Evolutionary conservation across 306 rosid species (phyloP), one percentile per base, ranked within the genome.

Genomic region (Alnus rubra): DNA sequence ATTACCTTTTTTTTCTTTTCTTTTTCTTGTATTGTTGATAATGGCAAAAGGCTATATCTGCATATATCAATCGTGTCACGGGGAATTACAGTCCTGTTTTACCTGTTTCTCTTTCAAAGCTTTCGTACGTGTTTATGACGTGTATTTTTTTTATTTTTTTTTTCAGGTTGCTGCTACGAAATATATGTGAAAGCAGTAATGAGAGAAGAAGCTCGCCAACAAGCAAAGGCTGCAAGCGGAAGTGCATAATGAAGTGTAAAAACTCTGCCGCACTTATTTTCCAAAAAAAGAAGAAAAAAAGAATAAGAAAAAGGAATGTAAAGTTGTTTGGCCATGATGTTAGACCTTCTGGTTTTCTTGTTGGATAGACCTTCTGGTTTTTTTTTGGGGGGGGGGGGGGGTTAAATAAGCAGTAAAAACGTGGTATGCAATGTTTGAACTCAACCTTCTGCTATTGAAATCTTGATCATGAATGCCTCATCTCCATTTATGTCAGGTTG

Each of bases 121-220:
- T 72, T 79, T 80, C 74, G 63, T 48, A 28, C 80, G 58, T 39
- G 54, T 73, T 69, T 39, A n/a, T 69, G 70, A 77, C 74, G 78
- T 80, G 75, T 74, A 78, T 80, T 73, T 80, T 35, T 79, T 23
- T 23, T 23, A 0, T 62, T 75, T 90, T 80, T 77, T 80, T 33
- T 79, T 62, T 78, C 91, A 91, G 96, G 97, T 60, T 85, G 90
- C 86, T 85, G 90, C 88, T 95, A 92, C 19, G 98, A 92, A 88
- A 83, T 95, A 80, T 90, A 91, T 51, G 89, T 90, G 50, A 92
- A 30, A 82, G 89, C 88, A 11, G 65, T 77, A 52, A 72, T 69
- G 82, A 87, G 92, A 79, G 86, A 88, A 82, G 93, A 88, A 60
- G 82, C 95, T 69, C 82, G 84, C 55, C 79, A 80, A 70, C 81